phyloP scores from a whole-genome alignment of 345 rosid species.

The Nasturtium officinale region DNA sequence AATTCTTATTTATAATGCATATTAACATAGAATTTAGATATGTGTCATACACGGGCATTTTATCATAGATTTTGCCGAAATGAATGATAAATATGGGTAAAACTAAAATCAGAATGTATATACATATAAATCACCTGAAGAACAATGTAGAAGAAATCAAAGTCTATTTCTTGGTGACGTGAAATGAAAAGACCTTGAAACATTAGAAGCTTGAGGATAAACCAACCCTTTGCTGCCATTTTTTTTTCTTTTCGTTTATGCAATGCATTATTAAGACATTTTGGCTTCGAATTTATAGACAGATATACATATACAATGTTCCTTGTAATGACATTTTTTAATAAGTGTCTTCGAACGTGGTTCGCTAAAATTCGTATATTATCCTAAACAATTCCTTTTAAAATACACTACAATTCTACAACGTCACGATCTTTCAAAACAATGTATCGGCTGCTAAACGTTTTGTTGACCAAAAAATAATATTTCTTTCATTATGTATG shows the following conservation, averaged over 20 bases:
- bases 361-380: neutral
- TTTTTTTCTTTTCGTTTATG: neutral
- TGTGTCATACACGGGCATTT: too few relatives aligned
- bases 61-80: too few relatives aligned
- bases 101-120: too few relatives aligned
- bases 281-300: conserved; percentile 29
- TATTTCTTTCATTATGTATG: too few relatives aligned
- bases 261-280: neutral
- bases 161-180: conserved; percentile 52
- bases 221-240: conserved; percentile 33
- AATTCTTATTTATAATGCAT: too few relatives aligned
- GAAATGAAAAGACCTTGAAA: conserved; percentile 53
- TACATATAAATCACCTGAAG: too few relatives aligned
- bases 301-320: neutral
- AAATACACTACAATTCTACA: too few relatives aligned
- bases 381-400: too few relatives aligned
- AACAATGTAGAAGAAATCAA: conserved; percentile 89
- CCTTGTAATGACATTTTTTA: conserved; percentile 5
- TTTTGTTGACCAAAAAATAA: neutral
- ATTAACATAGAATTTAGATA: neutral
- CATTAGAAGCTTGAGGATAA: conserved; percentile 42
- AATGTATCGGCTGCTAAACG: neutral
- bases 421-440: too few relatives aligned
- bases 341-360: neutral
- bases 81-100: neutral